A percentile compares a stretch with the other conserved stretches of the same genome.
Evolutionary conservation across 129 eudicot species (phyloP).

Genomic region (Artemisia annua): DNA sequence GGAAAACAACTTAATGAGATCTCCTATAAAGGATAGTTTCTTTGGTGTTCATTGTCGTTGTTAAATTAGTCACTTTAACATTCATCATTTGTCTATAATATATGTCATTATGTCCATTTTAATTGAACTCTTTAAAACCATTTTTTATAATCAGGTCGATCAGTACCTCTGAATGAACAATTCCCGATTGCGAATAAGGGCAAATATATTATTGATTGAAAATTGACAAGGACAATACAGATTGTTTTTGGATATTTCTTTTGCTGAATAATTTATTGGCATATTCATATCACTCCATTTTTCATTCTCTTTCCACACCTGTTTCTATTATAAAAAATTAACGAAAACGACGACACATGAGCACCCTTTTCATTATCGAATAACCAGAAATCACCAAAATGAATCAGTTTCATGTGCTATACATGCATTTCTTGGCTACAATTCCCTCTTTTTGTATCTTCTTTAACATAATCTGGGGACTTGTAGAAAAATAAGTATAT

Average conservation of each 20-base stretch:
- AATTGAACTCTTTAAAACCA: too few species aligned
- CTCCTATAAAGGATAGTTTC: too few species aligned
- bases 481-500: too few species aligned
- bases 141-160: not conserved
- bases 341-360: not conserved
- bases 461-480: too few species aligned
- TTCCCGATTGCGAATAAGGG: not conserved
- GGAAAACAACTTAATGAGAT: too few species aligned
- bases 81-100: too few species aligned
- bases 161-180: not conserved
- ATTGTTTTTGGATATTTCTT: slow-evolving; percentile 4
- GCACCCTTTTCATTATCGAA: not conserved
- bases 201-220: not conserved
- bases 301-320: not conserved
- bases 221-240: slow-evolving; percentile 8
- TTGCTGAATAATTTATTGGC: not conserved
- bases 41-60: too few species aligned
- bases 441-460: not conserved
- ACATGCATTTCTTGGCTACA: not conserved
- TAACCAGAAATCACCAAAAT: not conserved
- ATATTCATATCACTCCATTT: not conserved
- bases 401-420: slow-evolving; percentile 1
- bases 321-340: not conserved
- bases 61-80: too few species aligned
- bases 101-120: too few species aligned